phyloP scores from a whole-genome alignment of 116 monocot genomes.

The Iris pallida region DNA sequence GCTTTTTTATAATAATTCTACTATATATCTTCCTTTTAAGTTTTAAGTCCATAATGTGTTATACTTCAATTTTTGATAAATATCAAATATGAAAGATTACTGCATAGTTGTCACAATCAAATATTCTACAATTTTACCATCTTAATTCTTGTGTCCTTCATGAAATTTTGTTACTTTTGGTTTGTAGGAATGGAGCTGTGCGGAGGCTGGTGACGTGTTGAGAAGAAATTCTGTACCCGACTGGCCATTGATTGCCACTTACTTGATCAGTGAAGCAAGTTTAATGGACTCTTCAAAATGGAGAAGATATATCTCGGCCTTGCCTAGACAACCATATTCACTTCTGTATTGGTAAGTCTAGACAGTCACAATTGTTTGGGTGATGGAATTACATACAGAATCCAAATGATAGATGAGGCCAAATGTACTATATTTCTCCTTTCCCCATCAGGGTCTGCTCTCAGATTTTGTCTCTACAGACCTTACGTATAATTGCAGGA shows the following conservation, averaged over 20 bases:
- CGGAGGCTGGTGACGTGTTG: constrained; percentile 58
- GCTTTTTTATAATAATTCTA: neutral
- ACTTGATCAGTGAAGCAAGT: constrained; percentile 94
- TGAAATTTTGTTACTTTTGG: neutral
- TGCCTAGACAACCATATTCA: constrained; percentile 92
- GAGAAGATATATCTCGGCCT: constrained; percentile 85
- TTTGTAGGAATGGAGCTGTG: constrained; percentile 67
- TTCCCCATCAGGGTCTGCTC: constrained; percentile 24
- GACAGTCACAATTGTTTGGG: neutral
- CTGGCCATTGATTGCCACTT: constrained; percentile 87
- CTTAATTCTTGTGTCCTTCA: too few relatives aligned
- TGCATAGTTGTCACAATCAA: too few relatives aligned
- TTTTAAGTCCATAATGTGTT: neutral
- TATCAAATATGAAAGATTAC: too few relatives aligned
- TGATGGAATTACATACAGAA: neutral
- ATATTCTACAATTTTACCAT: too few relatives aligned
- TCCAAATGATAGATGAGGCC: neutral
- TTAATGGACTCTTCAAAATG: constrained; percentile 62
- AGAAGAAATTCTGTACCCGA: constrained; percentile 75
- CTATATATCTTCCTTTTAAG: neutral
- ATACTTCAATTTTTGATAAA: too few relatives aligned
- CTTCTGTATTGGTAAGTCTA: constrained; percentile 79
- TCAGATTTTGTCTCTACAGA: constrained; percentile 66
- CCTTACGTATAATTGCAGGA: constrained; percentile 71
- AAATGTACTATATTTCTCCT: constrained; percentile 2